Conservation (phyloP, 2,329 filamentous ascomycete species). For the Aspergillus pseudotamarii region DNA sequence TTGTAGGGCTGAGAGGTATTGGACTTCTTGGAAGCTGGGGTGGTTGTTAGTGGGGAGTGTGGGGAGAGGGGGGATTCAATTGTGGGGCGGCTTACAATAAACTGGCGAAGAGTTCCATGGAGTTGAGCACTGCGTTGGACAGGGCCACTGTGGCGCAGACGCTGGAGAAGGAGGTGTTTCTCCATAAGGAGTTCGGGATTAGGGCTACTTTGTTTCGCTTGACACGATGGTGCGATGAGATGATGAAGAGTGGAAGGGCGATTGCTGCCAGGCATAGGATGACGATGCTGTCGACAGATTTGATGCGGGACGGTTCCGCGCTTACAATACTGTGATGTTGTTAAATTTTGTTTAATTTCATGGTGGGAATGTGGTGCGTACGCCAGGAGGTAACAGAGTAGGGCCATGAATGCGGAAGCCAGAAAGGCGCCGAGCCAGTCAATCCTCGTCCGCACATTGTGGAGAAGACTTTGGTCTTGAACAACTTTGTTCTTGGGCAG, state of each 20-base stretch:
- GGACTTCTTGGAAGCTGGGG: conserved; percentile 56
- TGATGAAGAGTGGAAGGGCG: conserved; percentile 53
- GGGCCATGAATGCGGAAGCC: conserved; percentile 49
- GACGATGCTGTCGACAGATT: conserved; percentile 47
- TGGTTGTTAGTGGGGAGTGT: conserved; percentile 11
- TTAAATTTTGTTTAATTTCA: background rate
- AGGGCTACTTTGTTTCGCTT: conserved; percentile 53
- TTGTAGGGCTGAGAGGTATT: conserved; percentile 49
- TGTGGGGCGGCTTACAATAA: conserved; percentile 48
- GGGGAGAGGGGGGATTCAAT: background rate
- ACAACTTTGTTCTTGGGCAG: conserved; percentile 34
- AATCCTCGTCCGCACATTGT: conserved; percentile 40
- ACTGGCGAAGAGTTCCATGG: conserved; percentile 52
- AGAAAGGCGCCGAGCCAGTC: conserved; percentile 58
- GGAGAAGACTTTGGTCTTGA: conserved; percentile 12
- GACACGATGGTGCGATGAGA: conserved; percentile 58
- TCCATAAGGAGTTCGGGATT: conserved; percentile 66
- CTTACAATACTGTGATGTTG: conserved; percentile 24
- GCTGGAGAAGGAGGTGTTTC: conserved; percentile 57
- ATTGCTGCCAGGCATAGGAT: conserved; percentile 49
- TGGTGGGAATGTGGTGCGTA: conserved; percentile 29
- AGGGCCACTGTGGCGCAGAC: conserved; percentile 57
- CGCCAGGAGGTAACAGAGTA: conserved; percentile 56
- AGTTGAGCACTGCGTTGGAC: conserved; percentile 50
- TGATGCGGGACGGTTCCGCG: conserved; percentile 39